Evolutionary conservation across 1,284 basidiomycete species (phyloP), one percentile per base, ranked within the genome.

Genomic region (Trichosporon sp.): DNA sequence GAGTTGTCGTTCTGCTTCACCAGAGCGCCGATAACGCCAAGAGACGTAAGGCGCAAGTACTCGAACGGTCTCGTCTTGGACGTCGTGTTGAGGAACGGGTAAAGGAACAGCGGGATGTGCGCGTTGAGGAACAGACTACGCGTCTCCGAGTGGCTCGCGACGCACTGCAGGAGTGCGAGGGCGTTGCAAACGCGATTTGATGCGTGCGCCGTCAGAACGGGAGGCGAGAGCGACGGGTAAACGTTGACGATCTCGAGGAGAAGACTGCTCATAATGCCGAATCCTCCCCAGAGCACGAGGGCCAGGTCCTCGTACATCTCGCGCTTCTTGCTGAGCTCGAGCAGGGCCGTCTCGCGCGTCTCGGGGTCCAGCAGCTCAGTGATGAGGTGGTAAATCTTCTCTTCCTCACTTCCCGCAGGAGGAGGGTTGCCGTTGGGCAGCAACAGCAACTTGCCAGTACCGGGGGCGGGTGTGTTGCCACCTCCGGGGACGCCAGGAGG

Each of bases 1-100:
- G 92, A 94, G 85, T 99, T 99, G 86, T 99, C 97, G 83, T 98
- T 98, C 92, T 98, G 95, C 91, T 99, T 99, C 81, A 99, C 97
- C 69, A 99, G 89, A 11, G 97, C 97, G 61, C 97, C 97, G 76
- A 99, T 99, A 70, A 99, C 97, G 43, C 97, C 97, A 26, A 99
- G 89, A 56, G 95, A 98, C 1, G 97, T 99, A 68, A 99, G 89
- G 48, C 97, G 91, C 66, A 99, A 89, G 84, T 99, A 99, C 86
- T 99, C 97, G 81, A 99, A 99, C 2, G 97, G 97, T 12, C 97
- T 90, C 14, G 96, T 99, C 88, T 99, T 99, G 75, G 93, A 96
- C 2, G 96, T 99, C 14, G 97, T 99, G 85, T 99, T 99, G 77
- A 99, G 88, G 86, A 99, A 99, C 8, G 97, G 97, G 85, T 99